Conservation (phyloP, 495 filamentous ascomycete genomes). For the Podospora pseudocomata region DNA sequence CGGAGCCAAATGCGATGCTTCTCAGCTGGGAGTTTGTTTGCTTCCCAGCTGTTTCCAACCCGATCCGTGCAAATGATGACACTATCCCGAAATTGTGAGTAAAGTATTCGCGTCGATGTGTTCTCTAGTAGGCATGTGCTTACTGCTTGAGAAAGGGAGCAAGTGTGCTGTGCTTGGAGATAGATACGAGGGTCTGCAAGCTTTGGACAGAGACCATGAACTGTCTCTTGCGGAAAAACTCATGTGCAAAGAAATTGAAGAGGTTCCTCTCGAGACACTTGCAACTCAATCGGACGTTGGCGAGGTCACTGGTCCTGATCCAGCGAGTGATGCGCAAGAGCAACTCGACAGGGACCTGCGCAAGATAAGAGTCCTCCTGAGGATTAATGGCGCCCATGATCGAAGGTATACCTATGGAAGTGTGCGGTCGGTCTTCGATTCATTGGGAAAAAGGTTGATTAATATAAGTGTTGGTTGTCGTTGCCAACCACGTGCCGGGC, state of each 20-base stretch:
- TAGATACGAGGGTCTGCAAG: conserved; percentile 49
- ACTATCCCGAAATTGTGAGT: neutral
- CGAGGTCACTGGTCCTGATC: conserved; percentile 46
- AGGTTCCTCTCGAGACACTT: conserved; percentile 41
- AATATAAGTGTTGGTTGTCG: too few relatives aligned
- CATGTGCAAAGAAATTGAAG: conserved; percentile 44
- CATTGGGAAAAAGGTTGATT: too few relatives aligned
- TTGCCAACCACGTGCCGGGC: too few relatives aligned
- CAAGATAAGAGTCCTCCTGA: conserved; percentile 17
- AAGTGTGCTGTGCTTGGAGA: conserved; percentile 47
- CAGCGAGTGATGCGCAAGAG: conserved; percentile 40
- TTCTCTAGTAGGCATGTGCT: neutral
- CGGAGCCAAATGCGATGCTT: neutral
- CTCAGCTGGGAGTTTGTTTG: neutral
- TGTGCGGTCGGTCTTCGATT: too few relatives aligned
- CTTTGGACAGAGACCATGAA: conserved; percentile 51
- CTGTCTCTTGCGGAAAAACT: conserved; percentile 55
- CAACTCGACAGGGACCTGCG: conserved; percentile 38
- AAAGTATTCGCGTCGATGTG: neutral
- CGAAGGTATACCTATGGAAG: too few relatives aligned
- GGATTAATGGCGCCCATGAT: conserved; percentile 4
- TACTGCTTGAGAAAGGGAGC: conserved; percentile 36
- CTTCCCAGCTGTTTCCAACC: neutral
- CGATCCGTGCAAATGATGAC: conserved; percentile 48
- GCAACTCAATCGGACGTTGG: conserved; percentile 44